These are phyloP conservation scores for Fistulifera pelliculosa DNA, from an alignment of 108 stramenopile species.

Conservation along the genomic window DNA sequence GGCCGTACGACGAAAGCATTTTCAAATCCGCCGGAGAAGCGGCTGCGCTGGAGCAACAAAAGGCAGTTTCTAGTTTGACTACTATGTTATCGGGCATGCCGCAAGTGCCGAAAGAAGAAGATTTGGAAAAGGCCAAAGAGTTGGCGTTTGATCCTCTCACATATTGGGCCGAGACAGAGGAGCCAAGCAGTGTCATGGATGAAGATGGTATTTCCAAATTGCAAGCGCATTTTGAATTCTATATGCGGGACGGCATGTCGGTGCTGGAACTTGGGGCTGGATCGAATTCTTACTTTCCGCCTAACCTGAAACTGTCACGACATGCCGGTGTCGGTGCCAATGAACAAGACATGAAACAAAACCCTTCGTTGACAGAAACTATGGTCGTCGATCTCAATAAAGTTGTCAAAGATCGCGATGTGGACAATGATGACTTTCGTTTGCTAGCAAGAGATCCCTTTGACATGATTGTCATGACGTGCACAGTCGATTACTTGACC, in stretches of 20 bases:
- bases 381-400: conserved; percentile 71
- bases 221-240: conserved; percentile 67
- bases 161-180: conserved; percentile 61
- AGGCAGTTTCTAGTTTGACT: conserved; percentile 16
- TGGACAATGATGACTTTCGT: conserved; percentile 56
- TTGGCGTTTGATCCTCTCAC: conserved; percentile 42
- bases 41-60: conserved; percentile 20
- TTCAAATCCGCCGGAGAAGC: conserved; percentile 48
- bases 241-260: conserved; percentile 71
- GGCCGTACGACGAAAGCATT: conserved; percentile 72
- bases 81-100: conserved; percentile 23
- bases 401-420: conserved; percentile 55
- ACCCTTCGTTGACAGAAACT: conserved; percentile 64
- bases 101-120: conserved; percentile 21
- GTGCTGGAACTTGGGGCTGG: conserved; percentile 80
- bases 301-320: conserved; percentile 41
- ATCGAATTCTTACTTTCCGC: conserved; percentile 75
- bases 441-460: conserved; percentile 46
- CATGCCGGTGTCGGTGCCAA: conserved; percentile 75
- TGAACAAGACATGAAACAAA: conserved; percentile 51
- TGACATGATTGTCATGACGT: conserved; percentile 79
- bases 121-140: conserved; percentile 27
- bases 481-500: conserved; percentile 77
- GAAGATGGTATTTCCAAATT: conserved; percentile 53
- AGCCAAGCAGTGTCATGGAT: conserved; percentile 55